Conservation (phyloP, 2,329 filamentous ascomycete species). For the Claviceps arundinis region DNA sequence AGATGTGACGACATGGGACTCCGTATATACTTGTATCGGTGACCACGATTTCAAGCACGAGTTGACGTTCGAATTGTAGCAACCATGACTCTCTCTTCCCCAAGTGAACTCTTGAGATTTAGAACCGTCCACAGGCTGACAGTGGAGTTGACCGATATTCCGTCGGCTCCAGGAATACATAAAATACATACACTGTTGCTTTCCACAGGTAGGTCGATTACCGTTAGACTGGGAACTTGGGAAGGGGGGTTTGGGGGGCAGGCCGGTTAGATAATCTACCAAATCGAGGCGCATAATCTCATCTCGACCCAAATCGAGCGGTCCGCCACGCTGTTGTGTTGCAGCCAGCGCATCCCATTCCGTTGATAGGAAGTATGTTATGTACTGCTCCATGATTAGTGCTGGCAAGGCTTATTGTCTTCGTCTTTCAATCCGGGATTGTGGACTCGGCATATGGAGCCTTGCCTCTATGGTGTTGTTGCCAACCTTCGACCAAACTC, state of each 20-base stretch:
- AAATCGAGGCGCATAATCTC: neutral
- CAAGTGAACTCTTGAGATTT: too few species aligned
- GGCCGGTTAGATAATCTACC: neutral
- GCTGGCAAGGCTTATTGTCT: neutral
- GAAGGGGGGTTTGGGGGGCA: neutral
- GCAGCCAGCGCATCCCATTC: neutral
- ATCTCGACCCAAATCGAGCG: neutral
- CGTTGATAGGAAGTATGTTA: neutral
- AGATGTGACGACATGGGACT: too few species aligned
- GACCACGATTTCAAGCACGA: too few species aligned
- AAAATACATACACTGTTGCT: neutral
- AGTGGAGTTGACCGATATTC: too few species aligned
- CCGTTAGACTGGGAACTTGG: too few species aligned
- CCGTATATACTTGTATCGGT: too few species aligned
- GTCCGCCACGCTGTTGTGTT: neutral
- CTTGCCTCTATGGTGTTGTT: neutral
- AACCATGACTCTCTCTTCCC: too few species aligned
- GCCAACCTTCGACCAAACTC: neutral
- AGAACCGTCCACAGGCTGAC: too few species aligned
- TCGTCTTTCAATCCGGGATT: neutral
- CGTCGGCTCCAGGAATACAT: too few species aligned
- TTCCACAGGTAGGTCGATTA: too few species aligned
- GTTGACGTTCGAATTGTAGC: too few species aligned
- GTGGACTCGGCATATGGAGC: neutral
- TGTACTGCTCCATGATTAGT: neutral